These are phyloP conservation scores for Herpetomonas muscarum DNA, from an alignment of 208 protist genomes.

Conservation along the genomic window DNA sequence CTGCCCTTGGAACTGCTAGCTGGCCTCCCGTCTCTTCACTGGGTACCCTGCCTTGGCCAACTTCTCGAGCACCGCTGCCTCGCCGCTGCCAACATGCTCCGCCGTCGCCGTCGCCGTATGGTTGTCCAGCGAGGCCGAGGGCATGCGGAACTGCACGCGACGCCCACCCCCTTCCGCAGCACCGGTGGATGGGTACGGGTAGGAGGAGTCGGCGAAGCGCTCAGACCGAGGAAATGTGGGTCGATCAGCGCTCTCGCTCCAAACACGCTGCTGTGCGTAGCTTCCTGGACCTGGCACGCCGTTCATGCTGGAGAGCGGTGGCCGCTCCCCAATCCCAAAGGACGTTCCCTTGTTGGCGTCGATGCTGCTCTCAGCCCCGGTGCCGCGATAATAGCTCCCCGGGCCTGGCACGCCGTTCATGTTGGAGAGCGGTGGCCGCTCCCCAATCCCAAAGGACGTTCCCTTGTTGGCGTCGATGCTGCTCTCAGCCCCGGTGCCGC, in stretches of 20 bases:
- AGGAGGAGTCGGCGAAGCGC: neutral
- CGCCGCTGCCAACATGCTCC: neutral
- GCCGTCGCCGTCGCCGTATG: neutral
- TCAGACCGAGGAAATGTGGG: neutral
- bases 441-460: conserved; percentile 2
- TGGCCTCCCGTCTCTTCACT: neutral
- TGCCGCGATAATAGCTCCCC: conserved; percentile 11
- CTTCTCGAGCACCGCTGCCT: conserved; percentile 22
- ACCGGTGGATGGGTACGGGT: too few species aligned
- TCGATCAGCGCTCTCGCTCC: neutral
- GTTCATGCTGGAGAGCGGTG: neutral
- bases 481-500: neutral
- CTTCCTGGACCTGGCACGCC: conserved; percentile 12
- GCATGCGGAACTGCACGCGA: neutral
- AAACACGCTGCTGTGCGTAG: conserved; percentile 7
- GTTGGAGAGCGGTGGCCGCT: conserved; percentile 6
- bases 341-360: neutral
- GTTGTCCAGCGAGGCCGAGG: too few species aligned
- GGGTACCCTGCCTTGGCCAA: conserved; percentile 31
- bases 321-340: conserved; percentile 10
- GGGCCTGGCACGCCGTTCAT: conserved; percentile 6
- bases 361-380: neutral
- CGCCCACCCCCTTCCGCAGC: neutral
- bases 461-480: neutral
- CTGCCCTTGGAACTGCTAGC: neutral